Conservation (phyloP, 2,329 filamentous ascomycete genomes). For the Sporothrix humicola region DNA sequence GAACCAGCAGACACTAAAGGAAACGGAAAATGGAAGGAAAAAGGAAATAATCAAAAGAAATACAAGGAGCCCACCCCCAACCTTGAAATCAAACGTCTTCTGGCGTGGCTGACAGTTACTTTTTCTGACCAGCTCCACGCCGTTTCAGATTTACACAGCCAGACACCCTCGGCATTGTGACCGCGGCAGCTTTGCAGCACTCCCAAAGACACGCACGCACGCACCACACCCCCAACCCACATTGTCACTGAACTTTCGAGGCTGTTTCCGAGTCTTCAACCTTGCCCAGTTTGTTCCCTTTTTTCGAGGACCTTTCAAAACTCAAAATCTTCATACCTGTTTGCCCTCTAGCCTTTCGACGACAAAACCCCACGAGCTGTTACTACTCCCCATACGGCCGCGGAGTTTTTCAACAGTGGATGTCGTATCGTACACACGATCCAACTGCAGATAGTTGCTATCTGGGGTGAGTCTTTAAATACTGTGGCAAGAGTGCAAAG, state of each 20-base stretch:
- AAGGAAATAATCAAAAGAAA: background rate
- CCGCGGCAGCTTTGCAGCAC: slow-evolving; percentile 26
- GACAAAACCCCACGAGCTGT: background rate
- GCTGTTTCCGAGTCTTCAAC: slow-evolving; percentile 29
- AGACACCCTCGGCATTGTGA: slow-evolving; percentile 36
- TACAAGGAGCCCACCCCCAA: background rate
- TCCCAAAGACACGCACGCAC: background rate
- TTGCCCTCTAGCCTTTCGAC: background rate
- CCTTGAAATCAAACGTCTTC: slow-evolving; percentile 35
- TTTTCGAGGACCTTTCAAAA: slow-evolving; percentile 10
- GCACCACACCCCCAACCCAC: slow-evolving; percentile 28
- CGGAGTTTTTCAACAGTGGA: background rate
- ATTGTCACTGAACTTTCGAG: slow-evolving; percentile 20
- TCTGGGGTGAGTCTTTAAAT: slow-evolving; percentile 24
- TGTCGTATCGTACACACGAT: slow-evolving; percentile 3
- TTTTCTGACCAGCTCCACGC: slow-evolving; percentile 34
- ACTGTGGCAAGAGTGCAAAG: slow-evolving; percentile 12
- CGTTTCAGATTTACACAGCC: slow-evolving; percentile 38
- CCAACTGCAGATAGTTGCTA: slow-evolving; percentile 16
- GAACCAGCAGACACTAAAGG: slow-evolving; percentile 2
- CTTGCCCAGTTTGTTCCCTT: slow-evolving; percentile 11
- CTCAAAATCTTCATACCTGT: slow-evolving; percentile 6
- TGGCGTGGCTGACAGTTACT: slow-evolving; percentile 35
- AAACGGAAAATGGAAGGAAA: background rate
- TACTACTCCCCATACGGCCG: background rate